Conservation (phyloP, 2,329 filamentous ascomycete species). For the Ophiostoma pallidulum region DNA sequence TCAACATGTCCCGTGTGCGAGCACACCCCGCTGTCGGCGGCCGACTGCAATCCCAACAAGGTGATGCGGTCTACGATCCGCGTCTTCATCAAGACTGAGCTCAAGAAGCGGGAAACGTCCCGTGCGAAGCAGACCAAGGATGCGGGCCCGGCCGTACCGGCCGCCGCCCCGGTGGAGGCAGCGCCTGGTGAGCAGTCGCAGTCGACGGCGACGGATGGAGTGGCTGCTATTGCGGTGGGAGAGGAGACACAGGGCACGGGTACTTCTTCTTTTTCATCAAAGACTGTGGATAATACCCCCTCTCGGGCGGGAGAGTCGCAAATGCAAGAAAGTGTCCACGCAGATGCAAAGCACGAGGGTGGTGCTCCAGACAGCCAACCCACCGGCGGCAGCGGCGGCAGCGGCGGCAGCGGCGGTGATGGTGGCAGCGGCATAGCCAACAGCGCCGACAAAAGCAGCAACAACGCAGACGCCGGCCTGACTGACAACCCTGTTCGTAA, state of each 20-base stretch:
- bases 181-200: not conserved
- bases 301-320: constrained; percentile 7
- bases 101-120: constrained; percentile 73
- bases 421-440: constrained; percentile 4
- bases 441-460: not conserved
- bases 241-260: constrained; percentile 8
- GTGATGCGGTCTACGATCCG: constrained; percentile 84
- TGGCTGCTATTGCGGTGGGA: constrained; percentile 8
- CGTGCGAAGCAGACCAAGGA: constrained; percentile 41
- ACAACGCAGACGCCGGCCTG: constrained; percentile 5
- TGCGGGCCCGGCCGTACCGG: constrained; percentile 26
- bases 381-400: not conserved
- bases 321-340: constrained; percentile 11
- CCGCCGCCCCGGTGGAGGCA: constrained; percentile 31
- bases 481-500: constrained; percentile 16
- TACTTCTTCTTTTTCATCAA: constrained; percentile 7
- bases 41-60: constrained; percentile 83
- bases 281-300: constrained; percentile 11
- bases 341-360: constrained; percentile 8
- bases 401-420: not conserved
- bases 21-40: constrained; percentile 76
- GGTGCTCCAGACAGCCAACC: constrained; percentile 4
- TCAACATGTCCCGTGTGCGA: constrained; percentile 86
- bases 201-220: constrained; percentile 7
- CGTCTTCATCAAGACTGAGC: constrained; percentile 80